Evolutionary conservation across 768 basidiomycete genomes (phyloP).

Genomic region (Chalciporus chontae): DNA sequence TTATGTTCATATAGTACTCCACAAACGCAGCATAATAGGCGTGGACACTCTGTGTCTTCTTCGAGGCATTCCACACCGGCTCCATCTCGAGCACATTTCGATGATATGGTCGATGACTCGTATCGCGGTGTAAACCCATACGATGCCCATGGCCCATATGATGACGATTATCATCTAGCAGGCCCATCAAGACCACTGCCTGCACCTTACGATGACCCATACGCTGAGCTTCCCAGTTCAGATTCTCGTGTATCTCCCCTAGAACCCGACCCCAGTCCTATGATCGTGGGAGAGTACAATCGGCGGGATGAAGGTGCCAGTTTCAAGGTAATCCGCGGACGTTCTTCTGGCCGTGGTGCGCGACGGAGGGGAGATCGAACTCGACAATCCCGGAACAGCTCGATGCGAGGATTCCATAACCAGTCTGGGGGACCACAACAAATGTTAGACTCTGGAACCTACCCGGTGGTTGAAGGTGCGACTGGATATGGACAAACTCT

Average conservation of each 20-base stretch:
- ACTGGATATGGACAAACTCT: slow-evolving; percentile 40
- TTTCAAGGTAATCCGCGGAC: slow-evolving; percentile 8
- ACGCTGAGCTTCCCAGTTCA: slow-evolving; percentile 46
- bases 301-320: slow-evolving; percentile 17
- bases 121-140: slow-evolving; percentile 58
- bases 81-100: slow-evolving; percentile 50
- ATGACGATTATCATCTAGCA: slow-evolving; percentile 51
- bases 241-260: slow-evolving; percentile 7
- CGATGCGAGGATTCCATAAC: slow-evolving; percentile 17
- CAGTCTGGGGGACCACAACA: slow-evolving; percentile 17
- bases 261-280: not conserved
- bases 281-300: slow-evolving; percentile 21
- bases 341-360: slow-evolving; percentile 24
- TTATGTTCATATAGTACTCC: not conserved
- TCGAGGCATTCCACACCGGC: slow-evolving; percentile 56
- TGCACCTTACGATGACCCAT: slow-evolving; percentile 78
- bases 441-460: slow-evolving; percentile 29
- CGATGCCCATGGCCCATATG: slow-evolving; percentile 65
- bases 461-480: slow-evolving; percentile 41
- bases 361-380: slow-evolving; percentile 26
- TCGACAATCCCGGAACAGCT: slow-evolving; percentile 14
- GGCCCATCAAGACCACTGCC: slow-evolving; percentile 63
- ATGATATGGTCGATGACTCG: slow-evolving; percentile 46
- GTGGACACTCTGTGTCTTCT: slow-evolving; percentile 48
- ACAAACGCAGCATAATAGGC: slow-evolving; percentile 35